phyloP scores from a whole-genome alignment of 345 rosid species.

The Rhizophora mangle region DNA sequence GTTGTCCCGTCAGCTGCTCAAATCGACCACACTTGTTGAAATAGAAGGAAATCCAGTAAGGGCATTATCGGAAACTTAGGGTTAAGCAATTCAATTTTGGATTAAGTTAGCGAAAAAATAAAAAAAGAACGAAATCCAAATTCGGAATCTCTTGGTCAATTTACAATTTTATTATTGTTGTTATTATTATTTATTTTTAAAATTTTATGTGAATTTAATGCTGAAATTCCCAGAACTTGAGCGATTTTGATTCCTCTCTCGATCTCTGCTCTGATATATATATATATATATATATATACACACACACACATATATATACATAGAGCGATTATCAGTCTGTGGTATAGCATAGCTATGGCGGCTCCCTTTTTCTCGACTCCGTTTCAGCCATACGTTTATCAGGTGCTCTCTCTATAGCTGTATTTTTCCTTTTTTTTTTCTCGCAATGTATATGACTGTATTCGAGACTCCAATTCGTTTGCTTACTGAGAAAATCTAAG shows the following conservation, averaged over 20 bases:
- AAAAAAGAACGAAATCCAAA: background rate
- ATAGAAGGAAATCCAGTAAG: background rate
- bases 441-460: constrained; percentile 4
- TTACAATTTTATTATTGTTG: background rate
- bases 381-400: constrained; percentile 95
- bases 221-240: background rate
- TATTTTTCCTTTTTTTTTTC: background rate
- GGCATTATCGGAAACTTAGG: background rate
- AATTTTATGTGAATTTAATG: background rate
- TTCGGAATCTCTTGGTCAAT: background rate
- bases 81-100: background rate
- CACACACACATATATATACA: no score
- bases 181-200: background rate
- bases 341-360: constrained; percentile 50
- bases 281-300: background rate
- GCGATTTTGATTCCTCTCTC: background rate
- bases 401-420: constrained; percentile 42
- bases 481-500: constrained; percentile 7
- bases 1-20: background rate
- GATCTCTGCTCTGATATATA: constrained; percentile 8
- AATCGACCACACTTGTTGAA: background rate
- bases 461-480: background rate
- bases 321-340: background rate
- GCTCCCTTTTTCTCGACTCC: constrained; percentile 98
- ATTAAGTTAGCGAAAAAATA: background rate